Percentiles rank a stretch among this genome's conserved stretches.
Conservation (phyloP, 108 stramenopile species). For the Nitzschia palea region DNA sequence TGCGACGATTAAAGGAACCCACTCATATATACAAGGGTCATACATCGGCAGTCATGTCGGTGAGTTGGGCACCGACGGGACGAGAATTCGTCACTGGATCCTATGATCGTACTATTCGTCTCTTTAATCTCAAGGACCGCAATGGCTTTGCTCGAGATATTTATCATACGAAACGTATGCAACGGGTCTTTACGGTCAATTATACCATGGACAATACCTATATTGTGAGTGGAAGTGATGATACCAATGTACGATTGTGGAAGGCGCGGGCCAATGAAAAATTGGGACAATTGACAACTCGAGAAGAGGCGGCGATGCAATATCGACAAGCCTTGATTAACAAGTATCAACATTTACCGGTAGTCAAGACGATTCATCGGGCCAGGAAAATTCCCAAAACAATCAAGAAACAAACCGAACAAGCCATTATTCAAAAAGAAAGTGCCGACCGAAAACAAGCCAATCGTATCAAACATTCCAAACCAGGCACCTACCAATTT, state of each 20-base stretch:
- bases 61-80: constrained; percentile 96
- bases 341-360: constrained; percentile 91
- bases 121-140: constrained; percentile 67
- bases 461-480: constrained; percentile 82
- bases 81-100: constrained; percentile 94
- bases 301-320: constrained; percentile 84
- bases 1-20: constrained; percentile 88
- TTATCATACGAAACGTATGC: constrained; percentile 99
- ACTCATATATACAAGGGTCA: constrained; percentile 96
- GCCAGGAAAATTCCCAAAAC: constrained; percentile 89
- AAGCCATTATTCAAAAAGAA: constrained; percentile 85
- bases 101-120: constrained; percentile 95
- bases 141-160: constrained; percentile 82
- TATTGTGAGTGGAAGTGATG: constrained; percentile 95
- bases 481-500: constrained; percentile 64
- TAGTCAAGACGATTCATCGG: constrained; percentile 87
- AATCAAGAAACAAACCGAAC: constrained; percentile 88
- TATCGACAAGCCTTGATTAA: constrained; percentile 89
- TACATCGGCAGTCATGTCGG: constrained; percentile 93
- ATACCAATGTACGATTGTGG: constrained; percentile 97
- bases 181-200: constrained; percentile 94
- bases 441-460: constrained; percentile 89
- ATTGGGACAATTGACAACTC: constrained; percentile 79
- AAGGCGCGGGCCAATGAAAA: constrained; percentile 92
- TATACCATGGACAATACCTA: constrained; percentile 93